Conservation (phyloP, 768 basidiomycete genomes). For the Lyophyllum atratum region DNA sequence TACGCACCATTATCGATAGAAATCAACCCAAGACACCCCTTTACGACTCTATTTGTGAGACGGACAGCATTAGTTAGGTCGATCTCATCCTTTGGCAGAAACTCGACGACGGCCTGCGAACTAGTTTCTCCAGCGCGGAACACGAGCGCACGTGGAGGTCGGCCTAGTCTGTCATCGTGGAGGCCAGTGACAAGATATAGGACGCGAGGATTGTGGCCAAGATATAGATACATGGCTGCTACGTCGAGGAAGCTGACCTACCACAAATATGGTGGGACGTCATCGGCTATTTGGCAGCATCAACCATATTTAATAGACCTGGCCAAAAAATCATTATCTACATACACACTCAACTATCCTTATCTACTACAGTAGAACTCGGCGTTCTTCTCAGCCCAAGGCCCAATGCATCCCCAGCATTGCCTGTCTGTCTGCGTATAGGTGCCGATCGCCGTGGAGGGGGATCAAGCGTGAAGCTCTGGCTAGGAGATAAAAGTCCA, state of each 20-base stretch:
- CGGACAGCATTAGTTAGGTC: constrained; percentile 64
- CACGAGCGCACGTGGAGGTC: constrained; percentile 63
- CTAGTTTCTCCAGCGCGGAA: constrained; percentile 63
- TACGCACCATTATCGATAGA: constrained; percentile 67
- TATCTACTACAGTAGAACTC: constrained; percentile 18
- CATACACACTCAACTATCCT: constrained; percentile 10
- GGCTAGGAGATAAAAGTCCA: constrained; percentile 23
- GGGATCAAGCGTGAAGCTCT: constrained; percentile 40
- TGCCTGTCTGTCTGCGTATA: constrained; percentile 23
- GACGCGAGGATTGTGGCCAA: constrained; percentile 66
- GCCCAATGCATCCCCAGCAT: constrained; percentile 22
- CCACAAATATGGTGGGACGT: not conserved
- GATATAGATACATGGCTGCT: constrained; percentile 69
- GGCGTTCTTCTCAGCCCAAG: constrained; percentile 28
- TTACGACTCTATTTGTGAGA: constrained; percentile 70
- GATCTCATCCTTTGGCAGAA: constrained; percentile 72
- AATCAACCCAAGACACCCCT: constrained; percentile 85
- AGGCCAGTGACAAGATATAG: constrained; percentile 73
- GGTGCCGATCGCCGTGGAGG: constrained; percentile 40
- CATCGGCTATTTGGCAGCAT: not conserved
- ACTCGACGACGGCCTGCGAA: constrained; percentile 84
- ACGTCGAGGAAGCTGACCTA: not conserved
- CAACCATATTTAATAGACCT: not conserved
- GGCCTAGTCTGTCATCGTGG: constrained; percentile 63
- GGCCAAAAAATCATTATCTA: not conserved